Percentiles rank a stretch among this genome's conserved stretches.
These are phyloP conservation scores for Vitis hybrid DNA, from an alignment of 177 flowering plant genomes.

Conservation along the genomic window DNA sequence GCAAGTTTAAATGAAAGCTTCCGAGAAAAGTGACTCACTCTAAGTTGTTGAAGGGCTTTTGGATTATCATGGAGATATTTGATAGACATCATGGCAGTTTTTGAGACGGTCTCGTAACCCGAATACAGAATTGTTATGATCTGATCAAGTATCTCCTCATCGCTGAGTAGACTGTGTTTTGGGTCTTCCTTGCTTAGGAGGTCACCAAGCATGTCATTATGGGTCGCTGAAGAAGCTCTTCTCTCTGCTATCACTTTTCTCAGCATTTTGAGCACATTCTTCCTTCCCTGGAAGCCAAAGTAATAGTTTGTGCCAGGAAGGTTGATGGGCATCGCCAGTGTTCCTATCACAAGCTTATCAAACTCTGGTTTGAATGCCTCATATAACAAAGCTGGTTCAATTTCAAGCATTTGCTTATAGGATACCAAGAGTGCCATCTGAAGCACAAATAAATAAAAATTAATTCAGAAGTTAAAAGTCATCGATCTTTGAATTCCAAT, in stretches of 20 bases:
- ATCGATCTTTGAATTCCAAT: neutral
- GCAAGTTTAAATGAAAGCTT: too few species aligned
- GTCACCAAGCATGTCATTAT: slow-evolving; percentile 46
- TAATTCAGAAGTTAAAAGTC: neutral
- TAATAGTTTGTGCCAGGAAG: slow-evolving; percentile 67
- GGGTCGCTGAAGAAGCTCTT: slow-evolving; percentile 35
- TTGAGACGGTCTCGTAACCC: slow-evolving; percentile 79
- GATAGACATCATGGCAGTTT: slow-evolving; percentile 79
- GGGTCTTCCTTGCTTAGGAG: slow-evolving; percentile 36
- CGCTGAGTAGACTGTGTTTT: slow-evolving; percentile 37
- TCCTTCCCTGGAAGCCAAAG: slow-evolving; percentile 62
- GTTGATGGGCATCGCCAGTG: slow-evolving; percentile 70
- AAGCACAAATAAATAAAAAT: slow-evolving; percentile 1
- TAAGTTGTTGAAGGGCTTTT: slow-evolving; percentile 54
- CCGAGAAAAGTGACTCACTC: slow-evolving; percentile 36
- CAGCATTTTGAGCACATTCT: slow-evolving; percentile 38
- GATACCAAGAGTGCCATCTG: slow-evolving; percentile 72
- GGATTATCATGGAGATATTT: slow-evolving; percentile 84
- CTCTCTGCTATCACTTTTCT: slow-evolving; percentile 50
- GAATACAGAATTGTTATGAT: slow-evolving; percentile 68
- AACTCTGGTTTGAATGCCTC: slow-evolving; percentile 55
- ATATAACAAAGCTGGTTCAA: slow-evolving; percentile 33
- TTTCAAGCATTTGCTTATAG: slow-evolving; percentile 50
- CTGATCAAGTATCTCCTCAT: slow-evolving; percentile 71
- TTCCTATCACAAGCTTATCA: slow-evolving; percentile 59